These are phyloP conservation scores for Saururus chinensis DNA, from an alignment of 164 flowering plant species.

Conservation along the genomic window DNA sequence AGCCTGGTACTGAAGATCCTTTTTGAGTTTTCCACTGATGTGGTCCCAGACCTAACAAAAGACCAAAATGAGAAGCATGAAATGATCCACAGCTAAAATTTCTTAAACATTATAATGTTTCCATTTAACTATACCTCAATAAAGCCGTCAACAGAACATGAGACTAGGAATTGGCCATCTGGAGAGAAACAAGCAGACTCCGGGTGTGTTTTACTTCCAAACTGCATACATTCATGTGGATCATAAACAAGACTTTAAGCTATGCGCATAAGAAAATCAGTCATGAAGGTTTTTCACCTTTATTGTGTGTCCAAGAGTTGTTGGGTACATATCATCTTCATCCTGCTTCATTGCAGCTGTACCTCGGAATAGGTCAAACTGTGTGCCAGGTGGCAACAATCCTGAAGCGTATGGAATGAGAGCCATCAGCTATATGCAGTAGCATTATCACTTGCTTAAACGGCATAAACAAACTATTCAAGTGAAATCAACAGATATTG, in stretches of 20 bases:
- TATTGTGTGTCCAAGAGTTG: conserved; percentile 73
- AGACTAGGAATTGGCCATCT: conserved; percentile 94
- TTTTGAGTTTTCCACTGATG: conserved; percentile 92
- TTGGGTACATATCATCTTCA: conserved; percentile 87
- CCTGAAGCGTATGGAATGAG: conserved; percentile 33
- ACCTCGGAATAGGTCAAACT: conserved; percentile 93
- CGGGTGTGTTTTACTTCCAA: conserved; percentile 90
- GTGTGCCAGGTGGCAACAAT: conserved; percentile 94
- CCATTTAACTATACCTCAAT: conserved; percentile 57
- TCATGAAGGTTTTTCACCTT: conserved; percentile 31
- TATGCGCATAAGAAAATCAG: background rate
- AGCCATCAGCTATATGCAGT: background rate
- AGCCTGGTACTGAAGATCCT: conserved; percentile 98
- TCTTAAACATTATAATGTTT: background rate
- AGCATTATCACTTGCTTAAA: background rate
- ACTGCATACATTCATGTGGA: conserved; percentile 31
- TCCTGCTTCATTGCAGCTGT: conserved; percentile 99
- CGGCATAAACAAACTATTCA: background rate
- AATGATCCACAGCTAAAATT: background rate
- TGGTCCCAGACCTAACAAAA: conserved; percentile 86
- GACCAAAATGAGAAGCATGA: conserved; percentile 9
- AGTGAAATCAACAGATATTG: background rate
- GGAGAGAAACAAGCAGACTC: conserved; percentile 94
- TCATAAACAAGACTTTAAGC: background rate
- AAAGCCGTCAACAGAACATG: conserved; percentile 93